phyloP scores from a whole-genome alignment of 176 grass and related monocot genomes.

The Panicum miliaceum region DNA sequence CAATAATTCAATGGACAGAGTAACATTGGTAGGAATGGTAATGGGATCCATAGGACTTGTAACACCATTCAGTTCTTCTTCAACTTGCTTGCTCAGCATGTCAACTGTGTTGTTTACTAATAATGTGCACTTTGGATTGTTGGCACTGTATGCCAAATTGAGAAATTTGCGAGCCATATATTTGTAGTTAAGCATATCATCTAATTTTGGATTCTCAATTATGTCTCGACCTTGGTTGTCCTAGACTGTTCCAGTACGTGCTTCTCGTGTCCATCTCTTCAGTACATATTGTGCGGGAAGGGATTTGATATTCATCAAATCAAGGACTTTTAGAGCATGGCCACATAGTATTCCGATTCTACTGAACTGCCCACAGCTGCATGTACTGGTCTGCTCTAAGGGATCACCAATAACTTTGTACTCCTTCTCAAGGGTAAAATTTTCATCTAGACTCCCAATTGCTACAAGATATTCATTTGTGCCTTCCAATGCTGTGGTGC shows the following conservation, averaged over 20 bases:
- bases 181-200: background rate
- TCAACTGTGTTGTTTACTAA: constrained; percentile 9
- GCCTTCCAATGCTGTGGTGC: too few species aligned
- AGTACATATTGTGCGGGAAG: background rate
- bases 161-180: background rate
- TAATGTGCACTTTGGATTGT: background rate
- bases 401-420: constrained; percentile 48
- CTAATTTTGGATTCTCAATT: background rate
- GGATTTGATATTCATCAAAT: constrained; percentile 36
- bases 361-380: background rate
- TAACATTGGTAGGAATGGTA: background rate
- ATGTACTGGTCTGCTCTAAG: too few species aligned
- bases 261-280: constrained; percentile 9
- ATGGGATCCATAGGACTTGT: background rate
- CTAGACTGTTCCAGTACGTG: background rate
- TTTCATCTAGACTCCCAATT: too few species aligned
- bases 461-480: too few species aligned
- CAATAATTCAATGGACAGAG: background rate
- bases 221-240: background rate
- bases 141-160: background rate
- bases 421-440: constrained; percentile 39
- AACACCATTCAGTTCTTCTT: background rate
- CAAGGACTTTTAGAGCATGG: constrained; percentile 29
- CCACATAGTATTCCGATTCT: constrained; percentile 15
- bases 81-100: constrained; percentile 5